Base-by-base conservation (phyloP, 78 protist genomes). In the Cyanophora paradoxa region DNA sequence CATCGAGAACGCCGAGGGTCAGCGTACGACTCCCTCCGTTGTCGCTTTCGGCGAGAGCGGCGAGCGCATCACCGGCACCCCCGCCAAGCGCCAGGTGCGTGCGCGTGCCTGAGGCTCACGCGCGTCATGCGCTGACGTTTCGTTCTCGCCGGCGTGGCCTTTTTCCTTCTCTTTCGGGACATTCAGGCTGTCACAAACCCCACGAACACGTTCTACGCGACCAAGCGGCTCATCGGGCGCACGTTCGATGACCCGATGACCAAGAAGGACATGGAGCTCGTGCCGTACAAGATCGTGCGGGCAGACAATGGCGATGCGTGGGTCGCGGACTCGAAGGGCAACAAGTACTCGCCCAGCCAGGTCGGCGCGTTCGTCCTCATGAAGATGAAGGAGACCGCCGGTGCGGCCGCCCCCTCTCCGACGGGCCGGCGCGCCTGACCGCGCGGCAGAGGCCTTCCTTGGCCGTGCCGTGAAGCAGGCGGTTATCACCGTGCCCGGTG, bases 401-500 rank as follows among this genome's bases (percentile, higher is more conserved):
- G 91, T 63, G 16, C 74, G 13, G 79, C 22, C 72, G 5, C 31
- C 39, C n/a, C 11, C 62, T 7, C 62, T 26, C 62, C 11, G 5
- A 14, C 31, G n/a, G 30, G 31, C n/a, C n/a, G n/a, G n/a, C n/a
- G n/a, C n/a, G n/a, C n/a, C n/a, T n/a, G n/a, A n/a, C n/a, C n/a
- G n/a, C 31, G n/a, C 62, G 62, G n/a, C 31, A 28, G 11, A 26
- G 39, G 11, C 62, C 14, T 57, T 26, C 20, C 83, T 97, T 14
- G 94, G 94, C 39, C 44, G 62, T 16, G 17, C 76, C 0, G 91
- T 94, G 40, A 59, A 40, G 19, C 44, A 93, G 20, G 99, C 99
- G 2, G 97, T 98, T 31, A 65, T 98, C 69, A 98, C 99, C 1
- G 98, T 92, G 36, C 99, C 99, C 50, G n/a, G n/a, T n/a, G n/a